Base-by-base conservation (phyloP, 106 monocot species). In the Allium fistulosum region DNA sequence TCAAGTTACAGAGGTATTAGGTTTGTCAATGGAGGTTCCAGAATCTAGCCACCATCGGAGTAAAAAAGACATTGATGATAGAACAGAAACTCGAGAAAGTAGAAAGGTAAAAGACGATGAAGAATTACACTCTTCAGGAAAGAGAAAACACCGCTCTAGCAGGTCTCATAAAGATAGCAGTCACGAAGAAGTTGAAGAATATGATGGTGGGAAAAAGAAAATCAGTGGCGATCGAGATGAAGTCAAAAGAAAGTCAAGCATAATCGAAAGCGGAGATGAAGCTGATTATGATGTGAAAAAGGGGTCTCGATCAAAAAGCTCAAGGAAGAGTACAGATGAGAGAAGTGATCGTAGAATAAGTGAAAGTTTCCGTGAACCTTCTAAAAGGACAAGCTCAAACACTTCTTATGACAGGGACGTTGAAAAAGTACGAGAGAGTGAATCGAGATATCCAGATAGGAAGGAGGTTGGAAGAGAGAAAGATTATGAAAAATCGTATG, bases 391-490 rank as follows among this genome's bases (percentile, higher is more conserved):
- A 87, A 46, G 62, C 72, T 50, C 48, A 8, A 81, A 84, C 3
- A 74, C 49, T 26, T 72, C 72, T 46, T 68, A 68, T 62, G 84
- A 82, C 50, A 74, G 60, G 61, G 88, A 84, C 17, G 47, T 18
- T 69, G 88, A 84, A 61, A 82, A 76, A 66, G 53, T 58, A 48
- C 72, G 73, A 11, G 76, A 81, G 6, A 76, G 64, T 18, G 88
- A 88, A 13, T 79, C 63, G 9, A 82, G 68, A 76, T 69, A 83
- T 83, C 55, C 62, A 47, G 87, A 82, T 17, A 76, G 74, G 63
- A 79, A 83, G 71, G 85, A 85, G 11, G 80, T 59, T 45, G 68
- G 72, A 55, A 85, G 73, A 66, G 83, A 84, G 46, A 88, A 78
- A 69, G 73, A 58, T 37, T 78, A 76, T 18, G 70, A 49, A 53